Conservation (phyloP, 2,329 filamentous ascomycete species). For the Stachybotrys elegans region DNA sequence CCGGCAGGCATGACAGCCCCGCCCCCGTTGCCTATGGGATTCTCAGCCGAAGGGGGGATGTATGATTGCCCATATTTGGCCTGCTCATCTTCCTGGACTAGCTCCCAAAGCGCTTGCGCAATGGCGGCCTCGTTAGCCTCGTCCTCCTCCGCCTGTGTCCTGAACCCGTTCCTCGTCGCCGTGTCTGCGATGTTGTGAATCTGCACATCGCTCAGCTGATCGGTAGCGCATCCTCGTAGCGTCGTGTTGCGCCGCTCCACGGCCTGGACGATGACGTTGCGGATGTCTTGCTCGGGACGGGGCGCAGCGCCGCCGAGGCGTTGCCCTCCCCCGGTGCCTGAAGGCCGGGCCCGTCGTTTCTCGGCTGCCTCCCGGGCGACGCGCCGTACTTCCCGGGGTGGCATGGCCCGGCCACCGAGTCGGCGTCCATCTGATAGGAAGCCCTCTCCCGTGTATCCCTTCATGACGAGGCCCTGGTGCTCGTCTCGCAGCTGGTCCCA, state of each 20-base stretch:
- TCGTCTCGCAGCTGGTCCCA: constrained; percentile 90
- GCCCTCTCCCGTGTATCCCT: constrained; percentile 87
- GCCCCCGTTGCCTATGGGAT: constrained; percentile 42
- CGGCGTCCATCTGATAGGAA: constrained; percentile 73
- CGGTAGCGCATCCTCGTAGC: constrained; percentile 71
- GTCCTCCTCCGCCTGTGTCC: constrained; percentile 80
- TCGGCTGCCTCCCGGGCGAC: constrained; percentile 71
- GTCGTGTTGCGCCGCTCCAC: constrained; percentile 63
- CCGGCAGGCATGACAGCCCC: constrained; percentile 22
- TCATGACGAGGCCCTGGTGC: constrained; percentile 67
- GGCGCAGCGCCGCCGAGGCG: constrained; percentile 61
- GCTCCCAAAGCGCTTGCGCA: constrained; percentile 76
- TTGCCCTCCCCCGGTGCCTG: constrained; percentile 64
- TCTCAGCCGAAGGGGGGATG: constrained; percentile 42
- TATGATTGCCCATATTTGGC: constrained; percentile 50
- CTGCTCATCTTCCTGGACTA: constrained; percentile 74
- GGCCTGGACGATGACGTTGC: constrained; percentile 66
- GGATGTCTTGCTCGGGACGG: constrained; percentile 59
- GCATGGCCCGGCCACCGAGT: constrained; percentile 63
- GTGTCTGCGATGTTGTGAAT: constrained; percentile 59
- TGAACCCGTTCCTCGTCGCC: constrained; percentile 68
- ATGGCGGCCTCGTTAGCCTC: constrained; percentile 86
- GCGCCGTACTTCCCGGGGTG: constrained; percentile 67
- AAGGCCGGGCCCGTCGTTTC: constrained; percentile 52
- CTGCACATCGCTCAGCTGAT: constrained; percentile 59